Percentiles rank a stretch among this genome's conserved stretches.
phyloP scores from a whole-genome alignment of 345 rosid genomes.

The thale cress (Arabidopsis thaliana) region DNA sequence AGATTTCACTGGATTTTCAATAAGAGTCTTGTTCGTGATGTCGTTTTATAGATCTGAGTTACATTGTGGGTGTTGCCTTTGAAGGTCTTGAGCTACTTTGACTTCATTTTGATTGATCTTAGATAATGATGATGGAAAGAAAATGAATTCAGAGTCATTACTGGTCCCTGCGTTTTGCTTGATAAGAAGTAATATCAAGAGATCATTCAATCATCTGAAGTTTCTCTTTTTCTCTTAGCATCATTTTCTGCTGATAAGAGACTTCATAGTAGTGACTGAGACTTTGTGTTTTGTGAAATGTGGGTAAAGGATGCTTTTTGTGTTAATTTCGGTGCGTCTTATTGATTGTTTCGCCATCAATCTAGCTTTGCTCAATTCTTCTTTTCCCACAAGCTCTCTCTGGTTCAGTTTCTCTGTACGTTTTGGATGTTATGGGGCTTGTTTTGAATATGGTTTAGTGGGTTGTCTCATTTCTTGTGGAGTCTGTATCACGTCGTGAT shows the following conservation, averaged over 20 bases:
- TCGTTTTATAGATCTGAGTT: conserved; percentile 34
- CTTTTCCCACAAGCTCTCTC: conserved; percentile 12
- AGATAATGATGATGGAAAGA: conserved; percentile 12
- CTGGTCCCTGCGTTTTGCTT: background rate
- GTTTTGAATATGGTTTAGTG: conserved; percentile 3
- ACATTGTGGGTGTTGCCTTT: conserved; percentile 25
- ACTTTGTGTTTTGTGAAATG: conserved; percentile 7
- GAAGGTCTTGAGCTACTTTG: conserved; percentile 12
- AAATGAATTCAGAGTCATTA: background rate
- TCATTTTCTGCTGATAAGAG: conserved; percentile 3
- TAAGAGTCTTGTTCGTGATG: conserved; percentile 11
- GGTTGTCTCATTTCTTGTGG: conserved; percentile 1
- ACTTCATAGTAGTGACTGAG: background rate
- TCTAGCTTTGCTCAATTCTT: background rate
- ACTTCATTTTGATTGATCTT: conserved; percentile 7
- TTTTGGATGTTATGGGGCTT: conserved; percentile 4
- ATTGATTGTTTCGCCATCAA: background rate
- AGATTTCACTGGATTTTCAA: background rate
- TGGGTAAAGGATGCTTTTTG: background rate
- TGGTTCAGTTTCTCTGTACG: background rate
- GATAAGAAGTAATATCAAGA: conserved; percentile 18
- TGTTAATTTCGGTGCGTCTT: conserved; percentile 2
- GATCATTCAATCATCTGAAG: conserved; percentile 3
- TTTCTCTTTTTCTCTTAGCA: background rate
- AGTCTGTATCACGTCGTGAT: background rate